Evolutionary conservation across 495 filamentous ascomycete species (phyloP).

Genomic region (Rostrohypoxylon terebratum): DNA sequence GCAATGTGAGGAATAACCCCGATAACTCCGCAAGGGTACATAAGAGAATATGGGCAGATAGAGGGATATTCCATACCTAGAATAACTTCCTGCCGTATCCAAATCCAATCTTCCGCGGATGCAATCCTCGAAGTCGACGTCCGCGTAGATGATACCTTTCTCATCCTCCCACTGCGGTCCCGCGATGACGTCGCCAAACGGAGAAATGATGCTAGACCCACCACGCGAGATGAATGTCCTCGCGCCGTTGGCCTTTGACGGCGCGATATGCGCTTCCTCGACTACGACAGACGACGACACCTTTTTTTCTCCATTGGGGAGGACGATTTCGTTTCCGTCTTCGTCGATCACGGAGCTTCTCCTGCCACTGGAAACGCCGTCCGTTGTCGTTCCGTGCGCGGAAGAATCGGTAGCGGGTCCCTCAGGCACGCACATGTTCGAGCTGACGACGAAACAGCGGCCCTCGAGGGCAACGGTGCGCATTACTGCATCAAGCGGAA

Average conservation of each 20-base stretch:
- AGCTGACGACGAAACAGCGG: conserved; percentile 84
- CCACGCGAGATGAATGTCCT: conserved; percentile 72
- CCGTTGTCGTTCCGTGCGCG: conserved; percentile 1
- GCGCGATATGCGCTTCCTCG: conserved; percentile 2
- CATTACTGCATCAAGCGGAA: conserved; percentile 58
- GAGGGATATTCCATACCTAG: conserved; percentile 55
- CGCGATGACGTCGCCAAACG: conserved; percentile 78
- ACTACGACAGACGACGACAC: neutral
- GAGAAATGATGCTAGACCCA: conserved; percentile 84
- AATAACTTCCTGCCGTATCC: conserved; percentile 83
- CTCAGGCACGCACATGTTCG: conserved; percentile 80
- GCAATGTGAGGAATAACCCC: neutral
- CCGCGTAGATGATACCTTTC: conserved; percentile 58
- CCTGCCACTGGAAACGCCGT: conserved; percentile 21
- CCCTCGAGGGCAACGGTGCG: conserved; percentile 84
- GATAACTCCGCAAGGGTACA: too few relatives aligned
- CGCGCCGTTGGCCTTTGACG: neutral
- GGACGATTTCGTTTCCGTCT: conserved; percentile 61
- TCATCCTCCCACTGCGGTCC: conserved; percentile 89
- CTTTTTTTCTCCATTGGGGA: conserved; percentile 33
- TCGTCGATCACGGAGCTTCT: conserved; percentile 58
- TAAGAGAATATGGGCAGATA: neutral
- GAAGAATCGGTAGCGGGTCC: neutral
- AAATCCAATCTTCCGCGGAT: conserved; percentile 67
- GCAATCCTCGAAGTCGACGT: conserved; percentile 65